phyloP scores from a whole-genome alignment of 768 basidiomycete genomes.

The Leucosporidium creatinivorum region DNA sequence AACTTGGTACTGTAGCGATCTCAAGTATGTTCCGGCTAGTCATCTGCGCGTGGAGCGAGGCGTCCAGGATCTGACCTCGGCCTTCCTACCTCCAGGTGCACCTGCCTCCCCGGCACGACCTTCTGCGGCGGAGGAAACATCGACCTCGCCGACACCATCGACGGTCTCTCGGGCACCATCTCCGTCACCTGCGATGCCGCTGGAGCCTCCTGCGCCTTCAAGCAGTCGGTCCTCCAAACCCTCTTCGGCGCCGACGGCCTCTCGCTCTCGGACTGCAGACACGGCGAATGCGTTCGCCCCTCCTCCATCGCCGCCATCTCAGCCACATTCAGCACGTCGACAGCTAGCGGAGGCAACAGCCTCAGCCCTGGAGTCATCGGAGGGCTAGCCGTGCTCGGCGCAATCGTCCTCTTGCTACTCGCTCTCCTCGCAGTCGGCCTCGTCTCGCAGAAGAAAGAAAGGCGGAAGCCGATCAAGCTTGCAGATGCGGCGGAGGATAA shows the following conservation, averaged over 20 bases:
- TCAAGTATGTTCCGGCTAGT: constrained; percentile 41
- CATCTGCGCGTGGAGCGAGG: too few relatives aligned
- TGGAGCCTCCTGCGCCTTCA: constrained; percentile 61
- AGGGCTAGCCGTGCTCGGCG: constrained; percentile 76
- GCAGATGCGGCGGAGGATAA: too few relatives aligned
- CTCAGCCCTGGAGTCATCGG: constrained; percentile 75
- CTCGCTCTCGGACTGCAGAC: constrained; percentile 62
- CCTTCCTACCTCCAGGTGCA: constrained; percentile 49
- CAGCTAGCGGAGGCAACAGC: constrained; percentile 36
- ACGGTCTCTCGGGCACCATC: constrained; percentile 59
- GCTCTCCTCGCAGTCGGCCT: constrained; percentile 58
- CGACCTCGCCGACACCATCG: constrained; percentile 48
- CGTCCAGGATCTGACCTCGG: too few relatives aligned
- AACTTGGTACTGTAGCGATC: constrained; percentile 61
- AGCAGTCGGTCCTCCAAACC: constrained; percentile 57
- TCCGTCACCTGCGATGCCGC: constrained; percentile 57
- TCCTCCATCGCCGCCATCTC: constrained; percentile 58
- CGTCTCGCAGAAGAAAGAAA: constrained; percentile 57
- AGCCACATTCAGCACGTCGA: constrained; percentile 21
- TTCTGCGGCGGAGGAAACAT: constrained; percentile 59
- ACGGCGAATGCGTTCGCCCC: constrained; percentile 84
- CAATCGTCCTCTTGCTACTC: constrained; percentile 54
- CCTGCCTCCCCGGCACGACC: constrained; percentile 58
- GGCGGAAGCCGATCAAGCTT: constrained; percentile 27
- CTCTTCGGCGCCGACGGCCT: constrained; percentile 72